A percentile compares a stretch with the other conserved stretches of the same genome.
Conservation (phyloP, 495 filamentous ascomycete species). For the Penicillium mononematosum region DNA sequence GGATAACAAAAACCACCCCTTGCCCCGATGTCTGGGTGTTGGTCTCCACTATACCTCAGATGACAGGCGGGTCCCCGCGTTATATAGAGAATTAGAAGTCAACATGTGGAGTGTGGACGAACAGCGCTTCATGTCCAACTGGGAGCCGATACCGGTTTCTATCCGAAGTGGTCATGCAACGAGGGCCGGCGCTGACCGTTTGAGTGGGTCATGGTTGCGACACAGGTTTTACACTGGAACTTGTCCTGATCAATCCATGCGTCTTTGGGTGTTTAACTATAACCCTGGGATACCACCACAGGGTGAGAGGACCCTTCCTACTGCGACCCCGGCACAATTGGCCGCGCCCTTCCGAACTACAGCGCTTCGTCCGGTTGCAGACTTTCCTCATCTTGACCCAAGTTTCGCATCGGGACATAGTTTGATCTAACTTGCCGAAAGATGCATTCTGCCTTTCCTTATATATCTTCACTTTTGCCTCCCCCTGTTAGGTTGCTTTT, state of each 20-base stretch:
- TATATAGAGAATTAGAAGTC: background rate
- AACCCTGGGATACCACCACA: background rate
- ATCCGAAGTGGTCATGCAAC: background rate
- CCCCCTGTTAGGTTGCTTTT: too few relatives aligned
- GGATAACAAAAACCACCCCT: background rate
- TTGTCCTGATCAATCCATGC: background rate
- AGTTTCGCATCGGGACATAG: background rate
- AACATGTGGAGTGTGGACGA: background rate
- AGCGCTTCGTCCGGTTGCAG: background rate
- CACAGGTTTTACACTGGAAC: background rate
- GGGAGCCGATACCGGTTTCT: background rate
- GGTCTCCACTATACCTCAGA: background rate
- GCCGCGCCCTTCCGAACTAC: background rate
- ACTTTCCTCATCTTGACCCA: background rate
- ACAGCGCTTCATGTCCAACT: background rate
- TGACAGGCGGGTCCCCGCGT: background rate
- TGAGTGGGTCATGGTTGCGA: background rate
- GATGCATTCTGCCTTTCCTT: background rate
- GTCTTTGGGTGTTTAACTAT: background rate
- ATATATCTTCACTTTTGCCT: too few relatives aligned
- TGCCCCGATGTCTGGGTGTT: background rate
- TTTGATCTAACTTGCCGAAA: background rate
- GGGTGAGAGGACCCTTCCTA: background rate
- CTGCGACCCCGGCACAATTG: background rate
- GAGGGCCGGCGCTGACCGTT: background rate